Percentiles rank a stretch among this genome's conserved stretches.
Conservation (phyloP, 2,329 filamentous ascomycete species). For the Pseudogymnoascus sp. region DNA sequence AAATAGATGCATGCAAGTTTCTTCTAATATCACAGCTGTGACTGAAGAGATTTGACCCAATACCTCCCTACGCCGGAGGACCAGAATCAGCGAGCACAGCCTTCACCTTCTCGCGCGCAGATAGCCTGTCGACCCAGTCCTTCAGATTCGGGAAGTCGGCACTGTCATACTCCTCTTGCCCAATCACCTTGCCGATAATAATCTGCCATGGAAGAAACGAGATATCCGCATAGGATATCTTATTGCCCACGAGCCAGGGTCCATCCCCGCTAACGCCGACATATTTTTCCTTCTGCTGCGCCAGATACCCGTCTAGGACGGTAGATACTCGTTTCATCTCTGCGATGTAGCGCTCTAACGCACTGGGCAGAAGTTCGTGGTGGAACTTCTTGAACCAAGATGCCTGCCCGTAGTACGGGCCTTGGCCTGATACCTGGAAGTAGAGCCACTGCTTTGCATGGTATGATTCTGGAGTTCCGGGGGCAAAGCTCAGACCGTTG, state of each 20-base stretch:
- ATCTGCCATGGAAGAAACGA: not conserved
- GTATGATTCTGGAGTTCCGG: constrained; percentile 28
- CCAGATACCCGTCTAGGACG: constrained; percentile 34
- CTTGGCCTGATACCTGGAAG: constrained; percentile 39
- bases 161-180: not conserved
- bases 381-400: constrained; percentile 33
- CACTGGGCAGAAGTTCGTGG: constrained; percentile 37
- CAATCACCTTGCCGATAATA: not conserved
- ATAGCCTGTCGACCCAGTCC: not conserved
- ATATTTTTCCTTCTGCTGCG: not conserved
- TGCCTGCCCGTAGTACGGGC: constrained; percentile 39
- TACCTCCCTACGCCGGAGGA: not conserved
- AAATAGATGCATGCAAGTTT: not conserved
- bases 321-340: constrained; percentile 40
- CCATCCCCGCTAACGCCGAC: not conserved
- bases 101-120: not conserved
- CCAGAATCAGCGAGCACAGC: not conserved
- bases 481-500: constrained; percentile 30
- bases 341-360: constrained; percentile 39
- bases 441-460: constrained; percentile 35
- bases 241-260: not conserved
- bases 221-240: not conserved
- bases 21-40: not conserved
- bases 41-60: not conserved
- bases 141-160: not conserved